A percentile compares a stretch with the other conserved stretches of the same genome.
These are phyloP conservation scores for Pachysandra terminalis DNA, from an alignment of 164 flowering plant species.

Conservation along the genomic window DNA sequence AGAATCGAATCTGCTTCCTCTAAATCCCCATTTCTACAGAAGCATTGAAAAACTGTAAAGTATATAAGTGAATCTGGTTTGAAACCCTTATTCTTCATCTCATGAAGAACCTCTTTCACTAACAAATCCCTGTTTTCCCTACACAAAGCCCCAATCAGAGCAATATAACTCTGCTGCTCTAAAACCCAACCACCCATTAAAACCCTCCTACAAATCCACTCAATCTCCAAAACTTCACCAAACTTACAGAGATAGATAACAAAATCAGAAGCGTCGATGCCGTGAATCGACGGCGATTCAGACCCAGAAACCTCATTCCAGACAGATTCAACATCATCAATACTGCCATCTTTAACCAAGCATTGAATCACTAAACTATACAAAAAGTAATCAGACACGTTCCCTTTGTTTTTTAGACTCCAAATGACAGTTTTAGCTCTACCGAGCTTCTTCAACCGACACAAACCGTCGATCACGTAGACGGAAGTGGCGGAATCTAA, in stretches of 20 bases:
- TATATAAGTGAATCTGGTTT: slow-evolving; percentile 27
- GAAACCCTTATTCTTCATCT: slow-evolving; percentile 28
- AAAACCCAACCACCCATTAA: slow-evolving; percentile 28
- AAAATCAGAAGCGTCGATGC: slow-evolving; percentile 25
- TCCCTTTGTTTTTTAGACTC: slow-evolving; percentile 20
- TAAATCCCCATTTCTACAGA: slow-evolving; percentile 35
- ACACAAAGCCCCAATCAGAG: slow-evolving; percentile 40
- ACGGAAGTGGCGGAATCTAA: slow-evolving; percentile 29
- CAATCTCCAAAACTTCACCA: slow-evolving; percentile 22
- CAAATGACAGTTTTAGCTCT: slow-evolving; percentile 27
- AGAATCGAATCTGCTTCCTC: slow-evolving; percentile 37
- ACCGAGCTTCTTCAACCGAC: slow-evolving; percentile 27
- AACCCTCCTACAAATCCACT: slow-evolving; percentile 23
- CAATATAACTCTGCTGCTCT: slow-evolving; percentile 25
- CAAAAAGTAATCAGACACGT: slow-evolving; percentile 22
- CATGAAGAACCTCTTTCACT: slow-evolving; percentile 23
- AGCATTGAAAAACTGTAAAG: slow-evolving; percentile 32
- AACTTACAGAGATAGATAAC: slow-evolving; percentile 26
- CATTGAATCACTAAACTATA: slow-evolving; percentile 33
- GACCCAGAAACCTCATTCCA: slow-evolving; percentile 32
- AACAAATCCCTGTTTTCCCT: slow-evolving; percentile 21
- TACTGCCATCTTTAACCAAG: slow-evolving; percentile 26
- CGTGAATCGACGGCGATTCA: neutral
- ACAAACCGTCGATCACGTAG: slow-evolving; percentile 27
- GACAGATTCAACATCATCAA: slow-evolving; percentile 27